These are phyloP conservation scores for Cryptosporidium felis DNA, from an alignment of 169 alveolate species.

Conservation along the genomic window DNA sequence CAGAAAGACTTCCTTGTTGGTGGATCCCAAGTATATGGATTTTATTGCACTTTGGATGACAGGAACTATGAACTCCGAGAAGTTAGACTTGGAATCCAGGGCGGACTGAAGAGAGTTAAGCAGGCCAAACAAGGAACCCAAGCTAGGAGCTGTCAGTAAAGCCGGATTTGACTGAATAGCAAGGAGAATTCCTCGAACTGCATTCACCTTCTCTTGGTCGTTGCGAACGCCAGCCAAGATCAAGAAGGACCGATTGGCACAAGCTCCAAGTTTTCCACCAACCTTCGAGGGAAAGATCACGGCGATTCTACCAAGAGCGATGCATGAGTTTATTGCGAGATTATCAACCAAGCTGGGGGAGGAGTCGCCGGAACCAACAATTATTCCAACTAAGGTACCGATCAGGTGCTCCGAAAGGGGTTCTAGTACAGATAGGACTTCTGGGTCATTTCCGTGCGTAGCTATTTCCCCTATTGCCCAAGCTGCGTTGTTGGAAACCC, in stretches of 20 bases:
- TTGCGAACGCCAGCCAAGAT: constrained; percentile 71
- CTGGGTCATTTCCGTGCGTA: constrained; percentile 73
- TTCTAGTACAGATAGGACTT: constrained; percentile 70
- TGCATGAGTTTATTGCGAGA: constrained; percentile 77
- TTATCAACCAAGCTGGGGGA: not conserved
- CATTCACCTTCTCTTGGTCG: constrained; percentile 74
- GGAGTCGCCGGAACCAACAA: constrained; percentile 73
- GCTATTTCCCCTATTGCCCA: constrained; percentile 88
- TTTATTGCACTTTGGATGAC: not conserved
- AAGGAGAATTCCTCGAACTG: constrained; percentile 71
- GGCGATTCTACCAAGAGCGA: constrained; percentile 80
- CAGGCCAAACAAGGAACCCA: constrained; percentile 1
- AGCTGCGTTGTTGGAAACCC: constrained; percentile 85
- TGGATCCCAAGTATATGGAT: constrained; percentile 3
- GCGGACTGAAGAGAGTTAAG: constrained; percentile 32
- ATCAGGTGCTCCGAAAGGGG: constrained; percentile 77
- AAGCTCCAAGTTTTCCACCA: constrained; percentile 67
- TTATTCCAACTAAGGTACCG: constrained; percentile 75
- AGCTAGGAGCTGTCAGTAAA: not conserved
- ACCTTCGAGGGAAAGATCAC: constrained; percentile 69
- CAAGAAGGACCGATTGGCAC: constrained; percentile 68
- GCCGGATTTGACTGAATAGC: constrained; percentile 27
- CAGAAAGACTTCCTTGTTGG: constrained; percentile 9
- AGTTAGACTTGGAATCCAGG: constrained; percentile 12
- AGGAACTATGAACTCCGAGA: constrained; percentile 11